Conservation (phyloP, 208 protist species). For the Leishmania amazonensis region DNA sequence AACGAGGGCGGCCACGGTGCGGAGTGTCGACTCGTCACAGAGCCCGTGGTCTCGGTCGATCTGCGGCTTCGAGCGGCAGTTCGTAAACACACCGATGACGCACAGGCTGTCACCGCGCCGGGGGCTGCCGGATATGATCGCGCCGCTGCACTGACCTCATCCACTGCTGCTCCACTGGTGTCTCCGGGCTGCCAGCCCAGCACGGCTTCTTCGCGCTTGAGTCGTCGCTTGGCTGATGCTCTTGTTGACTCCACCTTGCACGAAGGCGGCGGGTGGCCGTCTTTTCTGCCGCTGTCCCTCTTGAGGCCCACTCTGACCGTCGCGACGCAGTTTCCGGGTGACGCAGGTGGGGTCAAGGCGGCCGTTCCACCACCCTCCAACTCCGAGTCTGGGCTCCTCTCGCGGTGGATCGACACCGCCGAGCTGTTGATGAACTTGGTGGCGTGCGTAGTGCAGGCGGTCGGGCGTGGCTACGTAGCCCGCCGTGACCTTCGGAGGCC, state of each 20-base stretch:
- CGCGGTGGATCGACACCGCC: background rate
- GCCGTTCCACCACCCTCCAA: background rate
- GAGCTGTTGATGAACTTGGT: conserved; percentile 14
- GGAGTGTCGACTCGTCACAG: background rate
- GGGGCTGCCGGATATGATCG: background rate
- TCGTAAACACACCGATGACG: background rate
- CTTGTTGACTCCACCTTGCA: background rate
- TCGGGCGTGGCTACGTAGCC: conserved; percentile 41
- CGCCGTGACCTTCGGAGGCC: conserved; percentile 11
- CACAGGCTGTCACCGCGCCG: background rate
- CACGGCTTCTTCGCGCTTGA: background rate
- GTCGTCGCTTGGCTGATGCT: background rate
- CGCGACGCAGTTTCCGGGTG: background rate
- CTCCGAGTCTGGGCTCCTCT: background rate
- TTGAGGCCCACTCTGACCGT: background rate
- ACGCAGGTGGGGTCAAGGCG: background rate
- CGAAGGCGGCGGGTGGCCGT: background rate
- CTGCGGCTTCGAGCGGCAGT: background rate
- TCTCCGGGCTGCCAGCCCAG: background rate
- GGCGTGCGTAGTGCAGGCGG: conserved; percentile 29
- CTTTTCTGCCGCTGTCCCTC: background rate
- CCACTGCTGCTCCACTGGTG: background rate
- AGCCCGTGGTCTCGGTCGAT: background rate
- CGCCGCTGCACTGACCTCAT: background rate
- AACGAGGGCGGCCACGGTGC: background rate